Base-by-base conservation (phyloP, 2,329 filamentous ascomycete genomes). In the Fusarium liriodendri region DNA sequence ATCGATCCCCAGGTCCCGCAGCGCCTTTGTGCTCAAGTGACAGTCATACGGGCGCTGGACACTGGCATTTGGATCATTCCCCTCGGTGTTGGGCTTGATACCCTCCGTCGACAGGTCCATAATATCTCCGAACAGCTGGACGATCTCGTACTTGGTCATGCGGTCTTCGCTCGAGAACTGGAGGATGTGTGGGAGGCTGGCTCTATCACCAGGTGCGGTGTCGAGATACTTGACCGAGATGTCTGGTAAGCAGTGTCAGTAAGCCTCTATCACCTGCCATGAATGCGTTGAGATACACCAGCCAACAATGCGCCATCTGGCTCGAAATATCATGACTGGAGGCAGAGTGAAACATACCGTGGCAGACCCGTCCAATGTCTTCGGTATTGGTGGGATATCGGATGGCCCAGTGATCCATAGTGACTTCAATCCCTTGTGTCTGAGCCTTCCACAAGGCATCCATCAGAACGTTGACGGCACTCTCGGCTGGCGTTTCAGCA, bases 121-220 rank as follows among this genome's bases (percentile, higher is more conserved):
- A 67, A 97, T 94, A 68, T 95, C 91, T 5, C 91, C 93, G 79
- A 98, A 92, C 11, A 88, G 84, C 83, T 94, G 85, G 81, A 94
- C 95, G 65, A 98, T 97, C 81, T 96, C 91, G 82, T 95, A 97
- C 85, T 98, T 98, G 55, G 95, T 98, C 86, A 92, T 93, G 74
- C 87, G 89, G 76, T 97, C 94, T 82, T 98, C 94, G 54, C 94
- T 95, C 4, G 93, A 94, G 83, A 97, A 97, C 64, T 98, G 95
- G 20, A 98, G 86, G 50, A 95, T 89, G 32, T 80, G 84, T 0
- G 95, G 95, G 42, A 97, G 83, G 18, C 84, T 79, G 13, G 85
- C 81, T 60, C 86, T 84, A 40, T 88, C 29, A 10, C 57, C 85
- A 54, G 85, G 83, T 52, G 88, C 84, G 42, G 74, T 64, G 81